Evolutionary conservation across 192 early-diverging fungal genomes (phyloP), one percentile per base, ranked within the genome.

Genomic region (Pilaira anomala): DNA sequence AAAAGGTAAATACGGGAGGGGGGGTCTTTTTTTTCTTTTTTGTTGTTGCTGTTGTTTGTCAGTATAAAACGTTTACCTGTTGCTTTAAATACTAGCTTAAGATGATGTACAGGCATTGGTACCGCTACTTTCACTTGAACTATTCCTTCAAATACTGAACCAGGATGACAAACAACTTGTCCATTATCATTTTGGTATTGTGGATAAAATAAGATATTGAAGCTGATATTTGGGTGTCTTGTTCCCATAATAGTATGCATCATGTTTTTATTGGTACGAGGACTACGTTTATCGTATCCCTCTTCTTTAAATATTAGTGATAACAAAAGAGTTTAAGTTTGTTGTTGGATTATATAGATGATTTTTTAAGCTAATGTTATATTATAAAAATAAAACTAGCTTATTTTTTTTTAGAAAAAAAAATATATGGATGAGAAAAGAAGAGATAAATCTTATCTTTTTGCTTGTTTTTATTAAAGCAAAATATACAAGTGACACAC

Each of bases 131-230:
- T 61, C 6, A 67, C 14, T 22, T 33, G 28, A 1, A 67, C 66
- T 2, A 40, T 8, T n/a, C 66, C 66, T 44, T 67, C 66, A 61
- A 67, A 67, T 13, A 67, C 66, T 22, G 66, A 67, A 8, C 66
- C 66, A 53, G 66, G 66, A 41, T 67, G 51, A 22, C 66, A 67
- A 18, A 53, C 9, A 16, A 67, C 21, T 5, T 33, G 30, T 16
- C 58, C 39, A 7, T 60, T 30, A 29, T 48, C 28, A 21, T 59
- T 52, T 42, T 26, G 36, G 51, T 58, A 53, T 30, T 60, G 56
- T 28, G 62, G 62, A 22, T 42, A 39, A 28, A 64, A 50, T 8
- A 24, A 3, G 9, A 66, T 53, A 41, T 18, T 44, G 18, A 59
- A 57, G n/a, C 33, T 18, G 12, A 41, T 50, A 3, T 28, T 42